Evolutionary conservation across 805 yeast species (phyloP).

Genomic region (Wickerhamomyces xylosicus): DNA sequence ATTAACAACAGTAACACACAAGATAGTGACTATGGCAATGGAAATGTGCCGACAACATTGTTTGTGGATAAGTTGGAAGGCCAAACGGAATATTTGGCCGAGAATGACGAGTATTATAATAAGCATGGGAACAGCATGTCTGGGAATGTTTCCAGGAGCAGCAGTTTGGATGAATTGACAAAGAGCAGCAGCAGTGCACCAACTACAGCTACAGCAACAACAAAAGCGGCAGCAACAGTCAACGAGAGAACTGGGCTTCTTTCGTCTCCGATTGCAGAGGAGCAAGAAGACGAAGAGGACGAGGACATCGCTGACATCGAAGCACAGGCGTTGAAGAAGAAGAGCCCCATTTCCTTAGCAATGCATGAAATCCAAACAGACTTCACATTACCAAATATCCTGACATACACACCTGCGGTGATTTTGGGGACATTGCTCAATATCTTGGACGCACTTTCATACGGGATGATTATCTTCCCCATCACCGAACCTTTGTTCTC

Average conservation of each 20-base stretch:
- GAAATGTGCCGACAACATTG: too few species aligned
- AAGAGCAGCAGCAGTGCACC: too few species aligned
- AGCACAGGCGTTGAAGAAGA: conserved; percentile 4
- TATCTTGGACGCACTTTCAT: conserved; percentile 85
- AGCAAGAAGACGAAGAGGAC: conserved; percentile 2
- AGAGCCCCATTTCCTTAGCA: background rate
- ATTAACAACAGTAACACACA: background rate
- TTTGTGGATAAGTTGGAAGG: background rate
- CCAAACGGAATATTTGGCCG: background rate
- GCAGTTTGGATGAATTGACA: too few species aligned
- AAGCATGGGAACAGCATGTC: too few species aligned
- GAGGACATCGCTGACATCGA: too few species aligned
- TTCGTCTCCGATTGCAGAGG: background rate
- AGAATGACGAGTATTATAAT: background rate
- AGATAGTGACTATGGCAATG: background rate
- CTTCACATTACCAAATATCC: conserved; percentile 8
- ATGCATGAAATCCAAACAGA: conserved; percentile 8
- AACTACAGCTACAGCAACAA: background rate
- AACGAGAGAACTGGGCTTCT: background rate
- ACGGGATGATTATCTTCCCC: conserved; percentile 97
- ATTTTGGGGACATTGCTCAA: conserved; percentile 77
- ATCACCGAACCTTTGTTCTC: conserved; percentile 72
- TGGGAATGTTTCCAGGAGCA: too few species aligned
- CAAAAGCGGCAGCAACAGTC: background rate
- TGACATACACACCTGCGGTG: conserved; percentile 56